phyloP scores from a whole-genome alignment of 768 basidiomycete species.

The Collybia sp. region DNA sequence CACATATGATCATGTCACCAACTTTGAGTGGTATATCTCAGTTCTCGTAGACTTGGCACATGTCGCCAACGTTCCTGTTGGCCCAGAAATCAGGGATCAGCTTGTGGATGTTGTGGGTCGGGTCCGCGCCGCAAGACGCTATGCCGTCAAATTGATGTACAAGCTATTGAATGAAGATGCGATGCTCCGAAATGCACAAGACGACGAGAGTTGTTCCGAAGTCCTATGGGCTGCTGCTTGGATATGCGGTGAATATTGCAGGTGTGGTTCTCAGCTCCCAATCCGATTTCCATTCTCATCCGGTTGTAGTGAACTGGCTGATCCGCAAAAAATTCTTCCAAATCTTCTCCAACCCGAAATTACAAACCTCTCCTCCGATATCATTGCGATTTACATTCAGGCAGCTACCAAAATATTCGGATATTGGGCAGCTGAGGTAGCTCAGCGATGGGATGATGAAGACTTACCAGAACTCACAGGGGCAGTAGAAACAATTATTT shows the following conservation, averaged over 20 bases:
- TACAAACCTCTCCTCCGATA: slow-evolving; percentile 54
- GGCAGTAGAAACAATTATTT: slow-evolving; percentile 58
- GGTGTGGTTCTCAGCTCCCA: slow-evolving; percentile 42
- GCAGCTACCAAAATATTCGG: slow-evolving; percentile 86
- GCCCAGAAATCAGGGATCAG: slow-evolving; percentile 73
- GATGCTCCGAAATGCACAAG: slow-evolving; percentile 60
- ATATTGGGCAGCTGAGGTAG: slow-evolving; percentile 72
- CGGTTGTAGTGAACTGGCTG: slow-evolving; percentile 60
- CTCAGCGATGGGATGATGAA: slow-evolving; percentile 74
- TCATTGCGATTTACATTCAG: slow-evolving; percentile 77
- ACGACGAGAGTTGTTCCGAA: slow-evolving; percentile 75
- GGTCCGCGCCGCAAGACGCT: slow-evolving; percentile 70
- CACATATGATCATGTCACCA: slow-evolving; percentile 81
- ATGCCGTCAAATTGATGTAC: slow-evolving; percentile 81
- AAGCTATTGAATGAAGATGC: slow-evolving; percentile 76
- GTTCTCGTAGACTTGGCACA: slow-evolving; percentile 91
- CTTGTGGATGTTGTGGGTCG: slow-evolving; percentile 84
- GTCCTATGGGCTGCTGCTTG: slow-evolving; percentile 93
- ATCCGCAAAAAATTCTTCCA: slow-evolving; percentile 69
- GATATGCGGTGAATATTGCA: slow-evolving; percentile 94
- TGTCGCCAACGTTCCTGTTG: slow-evolving; percentile 77
- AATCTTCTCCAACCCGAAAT: slow-evolving; percentile 62
- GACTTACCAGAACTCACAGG: slow-evolving; percentile 59
- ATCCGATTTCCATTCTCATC: slow-evolving; percentile 1
- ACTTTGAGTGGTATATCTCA: slow-evolving; percentile 98